Evolutionary conservation across 305 asterid genomes (phyloP).

Genomic region (Solanum aculeatissimum): DNA sequence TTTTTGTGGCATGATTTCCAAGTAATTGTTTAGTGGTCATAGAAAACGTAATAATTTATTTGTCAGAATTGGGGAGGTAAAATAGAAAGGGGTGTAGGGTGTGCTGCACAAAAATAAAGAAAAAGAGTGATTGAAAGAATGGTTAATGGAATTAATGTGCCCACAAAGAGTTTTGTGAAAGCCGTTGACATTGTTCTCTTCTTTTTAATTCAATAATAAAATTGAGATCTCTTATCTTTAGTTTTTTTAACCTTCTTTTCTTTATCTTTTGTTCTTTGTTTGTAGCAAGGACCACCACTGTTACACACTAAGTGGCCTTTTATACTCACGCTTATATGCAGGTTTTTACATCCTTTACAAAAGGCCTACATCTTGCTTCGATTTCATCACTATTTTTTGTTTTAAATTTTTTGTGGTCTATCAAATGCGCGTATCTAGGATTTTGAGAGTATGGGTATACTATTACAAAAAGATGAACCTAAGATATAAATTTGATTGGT

Average conservation of each 20-base stretch:
- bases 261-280: conserved; percentile 13
- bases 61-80: background rate
- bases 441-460: too few relatives aligned
- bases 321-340: conserved; percentile 47
- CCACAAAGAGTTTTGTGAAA: background rate
- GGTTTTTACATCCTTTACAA: conserved; percentile 28
- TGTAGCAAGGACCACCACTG: conserved; percentile 77
- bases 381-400: background rate
- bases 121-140: background rate
- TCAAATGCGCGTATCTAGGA: too few relatives aligned
- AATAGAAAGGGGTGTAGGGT: background rate
- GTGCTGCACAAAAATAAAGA: conserved; percentile 1
- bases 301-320: conserved; percentile 33
- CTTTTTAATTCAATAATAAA: background rate
- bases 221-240: background rate
- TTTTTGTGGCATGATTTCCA: background rate
- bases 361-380: conserved; percentile 25
- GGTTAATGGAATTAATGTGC: background rate
- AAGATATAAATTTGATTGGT: too few relatives aligned
- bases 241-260: background rate
- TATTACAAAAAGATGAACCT: too few relatives aligned
- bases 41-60: background rate
- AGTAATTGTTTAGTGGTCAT: background rate
- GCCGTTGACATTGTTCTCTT: conserved; percentile 53
- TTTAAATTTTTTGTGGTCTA: background rate